phyloP scores from a whole-genome alignment of 2,329 filamentous ascomycete species.

The Ophiostoma pallidulum region DNA sequence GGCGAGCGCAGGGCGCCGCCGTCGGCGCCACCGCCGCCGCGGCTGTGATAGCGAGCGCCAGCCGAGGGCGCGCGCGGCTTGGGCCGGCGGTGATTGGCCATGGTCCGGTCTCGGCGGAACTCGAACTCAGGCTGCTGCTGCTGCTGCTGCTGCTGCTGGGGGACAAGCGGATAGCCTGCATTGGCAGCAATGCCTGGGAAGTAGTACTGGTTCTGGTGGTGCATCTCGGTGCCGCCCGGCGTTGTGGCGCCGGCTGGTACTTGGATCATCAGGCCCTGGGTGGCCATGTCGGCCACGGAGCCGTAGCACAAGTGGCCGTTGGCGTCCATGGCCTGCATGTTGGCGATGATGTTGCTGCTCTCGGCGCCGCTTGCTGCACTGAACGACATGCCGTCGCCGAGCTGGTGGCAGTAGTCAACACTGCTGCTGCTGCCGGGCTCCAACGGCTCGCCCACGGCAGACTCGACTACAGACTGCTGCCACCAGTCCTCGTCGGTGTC shows the following conservation, averaged over 20 bases:
- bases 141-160: conserved; percentile 8
- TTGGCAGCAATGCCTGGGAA: conserved; percentile 8
- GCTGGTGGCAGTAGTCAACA: not conserved
- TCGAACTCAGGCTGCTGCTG: conserved; percentile 6
- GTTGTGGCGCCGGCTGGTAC: conserved; percentile 30
- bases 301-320: conserved; percentile 5
- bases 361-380: not conserved
- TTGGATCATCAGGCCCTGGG: conserved; percentile 41
- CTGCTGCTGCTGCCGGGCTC: not conserved
- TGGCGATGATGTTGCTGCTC: conserved; percentile 1
- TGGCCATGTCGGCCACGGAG: conserved; percentile 21
- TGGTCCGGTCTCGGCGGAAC: conserved; percentile 12
- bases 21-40: conserved; percentile 20
- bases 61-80: conserved; percentile 46
- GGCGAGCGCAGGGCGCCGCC: conserved; percentile 26
- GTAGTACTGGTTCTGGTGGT: conserved; percentile 17
- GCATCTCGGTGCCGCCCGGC: conserved; percentile 7
- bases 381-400: too few relatives aligned
- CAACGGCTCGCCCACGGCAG: conserved; percentile 7
- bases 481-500: conserved; percentile 16
- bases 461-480: conserved; percentile 12
- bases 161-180: not conserved
- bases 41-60: conserved; percentile 39
- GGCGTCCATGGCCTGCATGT: conserved; percentile 8
- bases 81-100: conserved; percentile 27